phyloP scores from a whole-genome alignment of 2,329 filamentous ascomycete species.

The Clonostachys byssicola region DNA sequence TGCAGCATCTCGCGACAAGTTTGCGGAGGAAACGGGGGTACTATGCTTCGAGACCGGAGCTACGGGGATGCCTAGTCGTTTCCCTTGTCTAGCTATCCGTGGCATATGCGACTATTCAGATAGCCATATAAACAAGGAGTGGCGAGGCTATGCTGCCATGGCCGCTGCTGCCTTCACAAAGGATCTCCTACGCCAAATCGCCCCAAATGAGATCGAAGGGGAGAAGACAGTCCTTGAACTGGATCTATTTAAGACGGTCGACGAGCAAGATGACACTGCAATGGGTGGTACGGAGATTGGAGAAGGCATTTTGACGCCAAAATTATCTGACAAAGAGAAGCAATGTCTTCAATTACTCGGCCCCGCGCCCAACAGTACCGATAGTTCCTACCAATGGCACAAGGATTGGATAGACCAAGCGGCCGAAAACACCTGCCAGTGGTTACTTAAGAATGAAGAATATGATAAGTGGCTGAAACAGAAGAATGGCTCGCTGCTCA shows the following conservation, averaged over 20 bases:
- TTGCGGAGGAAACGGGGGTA: not conserved
- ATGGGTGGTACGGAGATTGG: not conserved
- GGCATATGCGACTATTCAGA: slow-evolving; percentile 26
- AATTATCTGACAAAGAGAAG: slow-evolving; percentile 1
- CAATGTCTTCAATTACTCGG: slow-evolving; percentile 8
- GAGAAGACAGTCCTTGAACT: not conserved
- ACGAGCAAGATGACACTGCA: not conserved
- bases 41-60: slow-evolving; percentile 5
- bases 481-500: slow-evolving; percentile 18
- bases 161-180: slow-evolving; percentile 15
- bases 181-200: slow-evolving; percentile 4
- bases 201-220: not conserved
- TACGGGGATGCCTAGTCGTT: slow-evolving; percentile 7
- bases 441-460: slow-evolving; percentile 20
- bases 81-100: slow-evolving; percentile 18
- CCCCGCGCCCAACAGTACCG: not conserved
- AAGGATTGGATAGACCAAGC: not conserved
- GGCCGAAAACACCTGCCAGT: slow-evolving; percentile 12
- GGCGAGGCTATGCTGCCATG: slow-evolving; percentile 17
- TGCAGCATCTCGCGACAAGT: not conserved
- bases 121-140: slow-evolving; percentile 17
- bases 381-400: slow-evolving; percentile 18
- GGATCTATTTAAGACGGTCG: not conserved
- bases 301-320: slow-evolving; percentile 1
- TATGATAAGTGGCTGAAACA: slow-evolving; percentile 19